phyloP scores from a whole-genome alignment of 495 filamentous ascomycete species.

The Hypoxylon trugodes region DNA sequence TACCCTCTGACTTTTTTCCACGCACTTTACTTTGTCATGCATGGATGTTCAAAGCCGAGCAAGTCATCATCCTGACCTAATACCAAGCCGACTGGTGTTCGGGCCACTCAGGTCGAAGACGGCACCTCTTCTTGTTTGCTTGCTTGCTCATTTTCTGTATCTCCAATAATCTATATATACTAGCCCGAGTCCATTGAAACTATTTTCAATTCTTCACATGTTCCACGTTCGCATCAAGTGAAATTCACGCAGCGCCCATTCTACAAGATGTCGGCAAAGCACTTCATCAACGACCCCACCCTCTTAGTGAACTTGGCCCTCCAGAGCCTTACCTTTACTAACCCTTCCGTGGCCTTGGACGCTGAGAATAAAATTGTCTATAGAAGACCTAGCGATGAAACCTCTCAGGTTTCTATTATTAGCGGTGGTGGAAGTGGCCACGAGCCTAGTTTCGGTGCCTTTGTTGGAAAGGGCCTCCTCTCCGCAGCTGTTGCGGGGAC shows the following conservation, averaged over 20 bases:
- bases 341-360: conserved; percentile 86
- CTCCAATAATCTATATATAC: conserved; percentile 9
- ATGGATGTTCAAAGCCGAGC: conserved; percentile 6
- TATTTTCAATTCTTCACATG: not conserved
- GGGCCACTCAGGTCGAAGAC: not conserved
- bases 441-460: conserved; percentile 85
- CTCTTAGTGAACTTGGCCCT: conserved; percentile 83
- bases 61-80: conserved; percentile 13
- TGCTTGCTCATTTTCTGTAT: conserved; percentile 1
- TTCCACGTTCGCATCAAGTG: conserved; percentile 5
- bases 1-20: not conserved
- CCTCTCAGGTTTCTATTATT: conserved; percentile 76
- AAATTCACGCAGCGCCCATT: conserved; percentile 14
- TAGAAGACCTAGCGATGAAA: conserved; percentile 63
- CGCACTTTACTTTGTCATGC: not conserved
- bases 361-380: conserved; percentile 85
- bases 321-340: conserved; percentile 78
- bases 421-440: conserved; percentile 93
- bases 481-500: conserved; percentile 88
- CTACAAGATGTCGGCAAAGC: conserved; percentile 70
- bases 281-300: conserved; percentile 90
- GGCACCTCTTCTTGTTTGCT: not conserved
- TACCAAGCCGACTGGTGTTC: not conserved
- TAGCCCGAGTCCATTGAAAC: not conserved
- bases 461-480: conserved; percentile 76